Percentiles rank a stretch among this genome's conserved stretches.
Evolutionary conservation across 192 early-diverging fungal genomes (phyloP).

Genomic region (Allomyces arbusculus): DNA sequence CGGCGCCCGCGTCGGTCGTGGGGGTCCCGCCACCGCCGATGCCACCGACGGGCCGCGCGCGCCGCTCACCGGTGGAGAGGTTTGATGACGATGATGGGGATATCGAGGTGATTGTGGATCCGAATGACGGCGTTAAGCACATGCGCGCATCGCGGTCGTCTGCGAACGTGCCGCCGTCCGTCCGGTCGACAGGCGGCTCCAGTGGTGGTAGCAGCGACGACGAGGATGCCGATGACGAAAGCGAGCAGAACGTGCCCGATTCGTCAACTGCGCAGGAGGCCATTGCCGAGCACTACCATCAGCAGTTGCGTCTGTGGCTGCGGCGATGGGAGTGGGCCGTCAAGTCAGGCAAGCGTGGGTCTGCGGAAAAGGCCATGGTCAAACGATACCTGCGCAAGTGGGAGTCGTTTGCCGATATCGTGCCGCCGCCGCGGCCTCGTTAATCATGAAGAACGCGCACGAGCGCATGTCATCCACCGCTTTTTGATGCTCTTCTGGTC

Average conservation of each 20-base stretch:
- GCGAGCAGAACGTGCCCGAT: no score
- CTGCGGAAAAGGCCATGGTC: background rate
- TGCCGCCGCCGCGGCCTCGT: no score
- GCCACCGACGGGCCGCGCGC: no score
- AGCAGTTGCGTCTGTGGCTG: background rate
- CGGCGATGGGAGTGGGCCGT: background rate
- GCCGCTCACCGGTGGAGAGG: no score
- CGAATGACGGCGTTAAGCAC: background rate
- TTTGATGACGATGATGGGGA: background rate
- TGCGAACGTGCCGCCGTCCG: no score
- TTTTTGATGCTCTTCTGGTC: no score
- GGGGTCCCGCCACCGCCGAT: background rate
- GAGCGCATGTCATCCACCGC: no score
- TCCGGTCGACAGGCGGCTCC: no score
- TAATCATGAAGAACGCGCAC: no score
- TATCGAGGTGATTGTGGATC: background rate
- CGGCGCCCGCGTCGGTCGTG: background rate
- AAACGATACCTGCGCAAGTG: background rate
- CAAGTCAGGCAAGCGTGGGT: background rate
- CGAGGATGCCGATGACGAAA: background rate
- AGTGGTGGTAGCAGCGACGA: background rate
- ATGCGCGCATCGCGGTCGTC: no score
- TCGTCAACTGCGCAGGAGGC: no score
- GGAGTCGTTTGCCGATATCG: no score
- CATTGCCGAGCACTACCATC: background rate